phyloP scores from a whole-genome alignment of 257 asterid genomes.

The Agastache rugosa region DNA sequence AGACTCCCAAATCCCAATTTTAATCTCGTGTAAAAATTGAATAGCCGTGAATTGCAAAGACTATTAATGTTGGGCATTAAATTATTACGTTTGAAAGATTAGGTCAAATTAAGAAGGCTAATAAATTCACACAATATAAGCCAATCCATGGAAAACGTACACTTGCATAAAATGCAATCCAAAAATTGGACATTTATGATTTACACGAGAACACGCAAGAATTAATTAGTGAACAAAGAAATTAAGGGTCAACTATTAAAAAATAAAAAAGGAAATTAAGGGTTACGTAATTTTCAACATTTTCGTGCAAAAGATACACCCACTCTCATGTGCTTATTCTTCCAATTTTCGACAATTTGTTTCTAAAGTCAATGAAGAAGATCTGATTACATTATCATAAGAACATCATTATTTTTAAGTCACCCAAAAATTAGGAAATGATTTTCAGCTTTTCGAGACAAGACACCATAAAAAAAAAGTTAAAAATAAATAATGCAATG shows the following conservation, averaged over 20 bases:
- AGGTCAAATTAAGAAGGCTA: too few species aligned
- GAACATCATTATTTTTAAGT: slow-evolving; percentile 25
- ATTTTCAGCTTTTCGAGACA: slow-evolving; percentile 44
- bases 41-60: too few species aligned
- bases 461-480: slow-evolving; percentile 30
- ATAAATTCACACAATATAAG: too few species aligned
- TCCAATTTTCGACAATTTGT: slow-evolving; percentile 35
- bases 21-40: too few species aligned
- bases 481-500: background rate
- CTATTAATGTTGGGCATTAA: too few species aligned
- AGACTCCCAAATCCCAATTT: too few species aligned
- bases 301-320: background rate
- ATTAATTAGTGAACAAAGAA: slow-evolving; percentile 5
- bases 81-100: too few species aligned
- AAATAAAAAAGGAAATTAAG: background rate
- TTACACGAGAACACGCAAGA: background rate
- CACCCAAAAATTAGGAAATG: slow-evolving; percentile 39
- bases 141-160: background rate
- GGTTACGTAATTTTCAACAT: background rate
- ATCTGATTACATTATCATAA: slow-evolving; percentile 37
- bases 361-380: slow-evolving; percentile 48
- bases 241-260: background rate
- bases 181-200: background rate
- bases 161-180: background rate
- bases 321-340: slow-evolving; percentile 36